A percentile compares a stretch with the other conserved stretches of the same genome.
These are phyloP conservation scores for Neurospora cerealis DNA, from an alignment of 495 filamentous ascomycete species.

Conservation along the genomic window DNA sequence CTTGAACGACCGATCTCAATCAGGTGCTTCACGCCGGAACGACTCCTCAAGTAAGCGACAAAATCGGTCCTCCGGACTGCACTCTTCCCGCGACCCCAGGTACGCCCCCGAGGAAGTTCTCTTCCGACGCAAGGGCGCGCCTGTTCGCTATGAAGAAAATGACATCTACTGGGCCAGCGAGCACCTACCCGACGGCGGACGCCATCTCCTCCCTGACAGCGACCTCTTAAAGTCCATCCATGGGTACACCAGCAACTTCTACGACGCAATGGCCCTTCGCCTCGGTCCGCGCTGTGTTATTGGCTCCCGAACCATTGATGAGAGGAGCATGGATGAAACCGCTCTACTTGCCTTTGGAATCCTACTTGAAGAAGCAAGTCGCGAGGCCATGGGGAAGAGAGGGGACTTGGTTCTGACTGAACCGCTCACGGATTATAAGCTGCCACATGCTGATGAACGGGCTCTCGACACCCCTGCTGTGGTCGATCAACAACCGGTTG, in stretches of 20 bases:
- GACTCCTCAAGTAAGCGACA: conserved; percentile 31
- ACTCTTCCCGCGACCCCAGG: conserved; percentile 37
- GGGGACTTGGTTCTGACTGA: conserved; percentile 73
- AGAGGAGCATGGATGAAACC: conserved; percentile 73
- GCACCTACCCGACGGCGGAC: conserved; percentile 29
- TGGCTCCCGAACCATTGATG: conserved; percentile 27
- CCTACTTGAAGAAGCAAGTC: conserved; percentile 65
- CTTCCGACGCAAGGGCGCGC: conserved; percentile 52
- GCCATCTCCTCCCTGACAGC: conserved; percentile 50
- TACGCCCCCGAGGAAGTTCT: conserved; percentile 67
- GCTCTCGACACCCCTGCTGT: background rate
- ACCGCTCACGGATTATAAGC: conserved; percentile 27
- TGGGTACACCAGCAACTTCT: conserved; percentile 63
- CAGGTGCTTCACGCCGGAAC: conserved; percentile 2
- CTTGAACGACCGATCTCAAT: conserved; percentile 10
- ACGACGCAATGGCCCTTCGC: conserved; percentile 33
- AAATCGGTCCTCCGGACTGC: conserved; percentile 36
- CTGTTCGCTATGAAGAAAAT: conserved; percentile 53
- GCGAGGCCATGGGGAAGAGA: conserved; percentile 52
- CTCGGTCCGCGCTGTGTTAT: conserved; percentile 9
- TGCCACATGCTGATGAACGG: background rate
- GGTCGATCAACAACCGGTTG: background rate
- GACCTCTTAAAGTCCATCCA: conserved; percentile 72
- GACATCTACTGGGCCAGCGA: conserved; percentile 58
- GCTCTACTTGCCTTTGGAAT: conserved; percentile 75